Evolutionary conservation across 768 basidiomycete genomes (phyloP), one percentile per base, ranked within the genome.

Genomic region (Hygrophorus russula): DNA sequence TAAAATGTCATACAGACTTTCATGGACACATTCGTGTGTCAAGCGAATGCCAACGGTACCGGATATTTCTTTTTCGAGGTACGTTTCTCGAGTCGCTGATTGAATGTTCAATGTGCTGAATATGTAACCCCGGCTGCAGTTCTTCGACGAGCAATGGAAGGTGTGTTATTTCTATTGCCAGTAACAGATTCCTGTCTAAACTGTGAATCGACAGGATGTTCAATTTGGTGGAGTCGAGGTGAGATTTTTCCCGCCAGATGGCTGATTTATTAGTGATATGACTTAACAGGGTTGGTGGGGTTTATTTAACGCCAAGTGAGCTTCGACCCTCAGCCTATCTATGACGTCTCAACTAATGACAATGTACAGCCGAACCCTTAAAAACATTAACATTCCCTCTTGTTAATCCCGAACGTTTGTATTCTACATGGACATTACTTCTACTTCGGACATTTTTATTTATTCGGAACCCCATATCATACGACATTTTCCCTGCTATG

Each of bases 51-150:
- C 13, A 91, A 91, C 48, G 74, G 74, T 10, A 91, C 86, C 0
- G 67, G 75, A 12, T 94, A 94, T 64, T 96, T 91, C 73, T 93
- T 76, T 68, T 89, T 90, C 47, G 85, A 85, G 69, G 75, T 76
- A 36, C 11, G 69, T 61, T 29, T 39, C 41, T 45, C 9, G 17
- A n/a, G 7, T 19, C n/a, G 38, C 8, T 15, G 24, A 24, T 30
- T 47, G 2, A 32, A 43, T 17, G 14, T 39, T 18, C 12, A 15
- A 14, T 41, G 35, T 14, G 20, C 11, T 46, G 13, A 29, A 41
- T 39, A 17, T n/a, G 28, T 41, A 33, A 19, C 31, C 35, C 48
- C 33, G 2, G 27, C n/a, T 62, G 43, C 59, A 87, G 72, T 79
- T 68, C 56, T 78, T 74, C 48, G 89, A 93, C 55, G 85, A 91